Evolutionary conservation across 1,284 basidiomycete species (phyloP), one percentile per base, ranked within the genome.

Genomic region (Papiliotrema fonsecae): DNA sequence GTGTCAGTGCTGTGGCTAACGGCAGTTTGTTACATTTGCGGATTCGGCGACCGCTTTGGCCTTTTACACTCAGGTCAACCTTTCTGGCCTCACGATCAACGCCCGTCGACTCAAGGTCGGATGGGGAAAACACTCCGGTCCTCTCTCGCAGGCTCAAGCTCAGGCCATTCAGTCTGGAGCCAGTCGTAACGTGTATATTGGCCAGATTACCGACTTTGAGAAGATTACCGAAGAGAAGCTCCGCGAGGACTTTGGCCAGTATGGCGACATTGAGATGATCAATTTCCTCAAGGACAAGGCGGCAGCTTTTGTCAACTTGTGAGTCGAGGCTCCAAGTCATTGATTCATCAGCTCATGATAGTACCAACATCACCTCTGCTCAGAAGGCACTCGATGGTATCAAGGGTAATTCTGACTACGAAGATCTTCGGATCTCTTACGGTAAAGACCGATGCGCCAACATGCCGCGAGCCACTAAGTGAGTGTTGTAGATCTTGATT

Each of bases 261-360:
- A 82, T 71, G 91, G 92, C 70, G 72, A 94, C 54, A 91, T 97
- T 58, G 92, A 97, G 75, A 81, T 94, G 51, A 85, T 97, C 73
- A 96, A 96, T 75, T 91, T 89, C 75, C 77, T 96, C 62, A 88
- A 86, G 75, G 90, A 94, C 74, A 96, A 96, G 85, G 88, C 91
- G 74, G 93, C 89, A 64, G 89, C 88, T 28, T 97, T 94, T 70
- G 87, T 94, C 65, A 97, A 96, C 78, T 96, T 90, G 68, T 70
- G 35, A 47, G 61, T 55, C 25, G 22, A 6, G 1, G 43, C 10
- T 13, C 26, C n/a, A n/a, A n/a, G n/a, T n/a, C n/a, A n/a, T n/a
- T n/a, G n/a, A n/a, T 16, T 46, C 6, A 6, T 18, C 38, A 31
- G 38, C 27, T 16, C 41, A 44, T 27, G 11, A n/a, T 47, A 70